These are phyloP conservation scores for Larix sibirica DNA, from an alignment of 83 land plant genomes.

Conservation along the genomic window DNA sequence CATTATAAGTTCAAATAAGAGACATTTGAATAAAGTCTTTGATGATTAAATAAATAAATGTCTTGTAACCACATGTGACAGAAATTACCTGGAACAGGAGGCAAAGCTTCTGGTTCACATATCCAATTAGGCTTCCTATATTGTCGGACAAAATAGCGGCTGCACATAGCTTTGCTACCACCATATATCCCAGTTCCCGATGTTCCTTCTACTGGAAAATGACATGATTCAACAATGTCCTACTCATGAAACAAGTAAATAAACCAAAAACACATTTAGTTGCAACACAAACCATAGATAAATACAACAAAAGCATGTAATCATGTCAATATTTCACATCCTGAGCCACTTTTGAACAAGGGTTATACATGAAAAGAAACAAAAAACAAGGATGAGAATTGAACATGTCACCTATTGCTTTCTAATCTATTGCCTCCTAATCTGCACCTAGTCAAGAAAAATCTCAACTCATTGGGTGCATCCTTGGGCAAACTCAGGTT, in stretches of 20 bases:
- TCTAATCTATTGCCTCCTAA: too few relatives aligned
- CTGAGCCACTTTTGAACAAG: not conserved
- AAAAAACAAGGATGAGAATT: too few relatives aligned
- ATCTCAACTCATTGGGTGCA: too few relatives aligned
- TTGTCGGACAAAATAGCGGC: not conserved
- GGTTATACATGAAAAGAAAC: not conserved
- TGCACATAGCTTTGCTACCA: not conserved
- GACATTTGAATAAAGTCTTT: too few relatives aligned
- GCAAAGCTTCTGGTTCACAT: conserved; percentile 14
- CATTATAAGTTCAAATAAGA: too few relatives aligned
- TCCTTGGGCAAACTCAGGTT: too few relatives aligned
- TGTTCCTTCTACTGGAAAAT: not conserved
- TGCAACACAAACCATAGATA: not conserved
- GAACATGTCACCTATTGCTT: too few relatives aligned
- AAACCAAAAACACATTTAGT: not conserved
- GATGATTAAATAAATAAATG: too few relatives aligned
- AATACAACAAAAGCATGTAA: not conserved
- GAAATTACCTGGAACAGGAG: conserved; percentile 6
- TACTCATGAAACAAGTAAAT: not conserved
- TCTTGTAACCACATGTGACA: not conserved
- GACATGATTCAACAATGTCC: not conserved
- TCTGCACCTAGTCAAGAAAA: too few relatives aligned
- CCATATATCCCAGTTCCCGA: not conserved
- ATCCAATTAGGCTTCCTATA: conserved; percentile 11
- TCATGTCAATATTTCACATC: not conserved